phyloP scores from a whole-genome alignment of 2,329 filamentous ascomycete genomes.

The Lecanoromycetidae sp. region DNA sequence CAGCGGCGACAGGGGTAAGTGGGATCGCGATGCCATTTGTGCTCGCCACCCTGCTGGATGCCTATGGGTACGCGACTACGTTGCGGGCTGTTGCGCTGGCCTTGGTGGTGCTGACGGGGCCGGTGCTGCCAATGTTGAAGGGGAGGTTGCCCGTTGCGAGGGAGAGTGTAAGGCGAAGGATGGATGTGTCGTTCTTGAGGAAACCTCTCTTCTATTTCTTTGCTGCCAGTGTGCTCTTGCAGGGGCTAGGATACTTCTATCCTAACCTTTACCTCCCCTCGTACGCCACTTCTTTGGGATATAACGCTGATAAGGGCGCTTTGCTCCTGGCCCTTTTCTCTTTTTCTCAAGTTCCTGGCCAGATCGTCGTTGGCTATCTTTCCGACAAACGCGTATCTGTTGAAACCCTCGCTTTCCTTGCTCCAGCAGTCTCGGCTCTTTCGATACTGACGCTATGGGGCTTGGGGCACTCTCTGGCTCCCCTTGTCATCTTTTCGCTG shows the following conservation, averaged over 20 bases:
- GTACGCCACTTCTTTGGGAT: constrained; percentile 23
- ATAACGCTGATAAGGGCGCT: constrained; percentile 21
- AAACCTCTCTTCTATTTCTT: constrained; percentile 8
- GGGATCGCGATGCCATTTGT: constrained; percentile 31
- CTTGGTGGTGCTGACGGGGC: constrained; percentile 26
- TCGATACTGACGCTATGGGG: constrained; percentile 37
- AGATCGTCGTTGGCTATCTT: constrained; percentile 23
- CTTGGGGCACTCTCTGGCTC: constrained; percentile 26
- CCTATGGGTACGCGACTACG: constrained; percentile 34
- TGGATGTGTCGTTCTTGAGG: constrained; percentile 4
- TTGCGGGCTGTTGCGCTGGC: constrained; percentile 31
- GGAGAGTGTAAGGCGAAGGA: background rate
- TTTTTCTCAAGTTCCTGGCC: constrained; percentile 23
- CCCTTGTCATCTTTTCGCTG: constrained; percentile 30
- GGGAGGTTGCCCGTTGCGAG: constrained; percentile 25
- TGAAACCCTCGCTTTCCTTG: constrained; percentile 32
- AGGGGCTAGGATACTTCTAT: constrained; percentile 30
- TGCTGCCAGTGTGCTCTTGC: constrained; percentile 25
- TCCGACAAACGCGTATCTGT: constrained; percentile 31
- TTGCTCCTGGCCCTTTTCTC: constrained; percentile 24
- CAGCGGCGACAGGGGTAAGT: constrained; percentile 25
- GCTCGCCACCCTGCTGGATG: constrained; percentile 32
- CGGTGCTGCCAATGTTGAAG: constrained; percentile 29
- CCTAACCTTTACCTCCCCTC: constrained; percentile 29
- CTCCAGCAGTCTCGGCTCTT: constrained; percentile 28